These are phyloP conservation scores for Chlorella sp. DNA, from an alignment of 139 green algal genomes.

Conservation along the genomic window DNA sequence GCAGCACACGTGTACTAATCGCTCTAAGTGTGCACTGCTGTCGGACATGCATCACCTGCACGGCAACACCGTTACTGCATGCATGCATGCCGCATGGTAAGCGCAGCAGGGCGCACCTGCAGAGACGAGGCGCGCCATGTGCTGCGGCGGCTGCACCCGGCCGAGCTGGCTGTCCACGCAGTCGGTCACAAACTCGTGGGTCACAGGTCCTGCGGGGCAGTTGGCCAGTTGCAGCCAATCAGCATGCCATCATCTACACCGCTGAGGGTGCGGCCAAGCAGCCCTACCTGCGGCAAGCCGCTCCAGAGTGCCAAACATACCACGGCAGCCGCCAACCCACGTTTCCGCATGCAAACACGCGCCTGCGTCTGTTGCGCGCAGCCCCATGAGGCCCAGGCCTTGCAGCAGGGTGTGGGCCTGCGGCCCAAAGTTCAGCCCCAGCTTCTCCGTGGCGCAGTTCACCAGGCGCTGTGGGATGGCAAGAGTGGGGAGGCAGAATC, in stretches of 20 bases:
- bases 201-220: neutral
- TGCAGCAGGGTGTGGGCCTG: constrained; percentile 1
- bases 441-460: neutral
- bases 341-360: neutral
- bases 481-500: neutral
- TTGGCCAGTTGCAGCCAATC: neutral
- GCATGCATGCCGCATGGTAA: neutral
- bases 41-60: neutral
- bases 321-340: neutral
- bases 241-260: neutral
- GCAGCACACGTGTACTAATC: too few relatives aligned
- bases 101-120: neutral
- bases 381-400: neutral
- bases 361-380: neutral
- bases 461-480: neutral
- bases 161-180: neutral
- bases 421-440: neutral
- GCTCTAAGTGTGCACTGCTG: too few relatives aligned
- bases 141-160: neutral
- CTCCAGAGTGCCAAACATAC: neutral
- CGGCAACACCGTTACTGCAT: neutral
- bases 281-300: neutral
- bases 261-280: neutral
- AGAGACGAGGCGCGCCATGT: neutral
- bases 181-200: neutral